Base-by-base conservation (phyloP, 2,329 filamentous ascomycete genomes). In the Colletotrichum destructivum region DNA sequence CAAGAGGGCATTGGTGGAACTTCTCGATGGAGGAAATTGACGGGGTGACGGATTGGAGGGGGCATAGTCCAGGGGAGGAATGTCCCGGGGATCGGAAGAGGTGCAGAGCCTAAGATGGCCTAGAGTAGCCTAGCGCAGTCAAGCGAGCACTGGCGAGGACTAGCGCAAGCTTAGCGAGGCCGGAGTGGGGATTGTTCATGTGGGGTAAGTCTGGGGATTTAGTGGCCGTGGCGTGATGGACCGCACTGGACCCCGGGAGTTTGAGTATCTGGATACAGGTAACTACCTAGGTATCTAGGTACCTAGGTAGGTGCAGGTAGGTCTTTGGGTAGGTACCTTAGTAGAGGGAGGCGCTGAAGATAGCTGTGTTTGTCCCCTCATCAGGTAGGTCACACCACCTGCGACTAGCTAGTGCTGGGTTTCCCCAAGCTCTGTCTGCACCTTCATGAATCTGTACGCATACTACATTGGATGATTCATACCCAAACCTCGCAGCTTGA, bases 171-270 rank as follows among this genome's bases (percentile, higher is more conserved):
- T 64, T 35, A 64, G 69, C 65, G 69, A 56, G 46, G 4, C 3
- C 2, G 4, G 1, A 3, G 21, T 49, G 16, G 57, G 31, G n/a
- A 21, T 9, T 21, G n/a, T 18, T 6, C 16, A 59, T 69, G 46
- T 71, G 69, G 69, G 69, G 59, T 54, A 71, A 69, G 65, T 72
- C 69, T 69, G 69, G 69, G 69, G 69, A 69, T 69, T 72, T 69
- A 69, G 69, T 72, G 69, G 69, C 65, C 57, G 65, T 69, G 59
- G 69, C 66, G 68, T 71, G 68, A 71, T 71, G 68, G 56, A 49
- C 63, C 56, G 68, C 68, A 54, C 31, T 59, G 61, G 66, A 54
- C 44, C 46, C 66, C 21, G 23, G 42, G 62, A 26, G 40, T 40
- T 26, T 61, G 42, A 61, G 46, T 26, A 49, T 44, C 23, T 21